phyloP scores from a whole-genome alignment of 2,329 filamentous ascomycete species.

The Scortechinia acanthostroma region DNA sequence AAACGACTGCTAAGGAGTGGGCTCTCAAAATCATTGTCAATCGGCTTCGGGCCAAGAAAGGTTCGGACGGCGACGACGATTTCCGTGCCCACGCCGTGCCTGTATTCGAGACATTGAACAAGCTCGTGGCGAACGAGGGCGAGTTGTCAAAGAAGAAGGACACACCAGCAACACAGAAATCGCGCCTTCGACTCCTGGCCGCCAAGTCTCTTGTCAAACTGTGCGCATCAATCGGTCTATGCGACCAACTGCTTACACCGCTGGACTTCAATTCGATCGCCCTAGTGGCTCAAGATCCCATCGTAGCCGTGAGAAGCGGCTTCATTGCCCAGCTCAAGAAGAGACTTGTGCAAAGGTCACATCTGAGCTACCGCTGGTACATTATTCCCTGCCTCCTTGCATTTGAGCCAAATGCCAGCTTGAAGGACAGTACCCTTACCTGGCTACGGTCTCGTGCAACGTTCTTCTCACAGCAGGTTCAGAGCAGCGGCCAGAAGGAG shows the following conservation, averaged over 20 bases:
- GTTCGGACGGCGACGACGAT: slow-evolving; percentile 18
- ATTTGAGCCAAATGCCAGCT: slow-evolving; percentile 44
- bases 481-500: slow-evolving; percentile 17
- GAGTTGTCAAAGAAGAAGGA: slow-evolving; percentile 43
- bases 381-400: slow-evolving; percentile 53
- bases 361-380: slow-evolving; percentile 51
- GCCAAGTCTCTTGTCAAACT: slow-evolving; percentile 50
- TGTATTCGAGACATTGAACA: slow-evolving; percentile 49
- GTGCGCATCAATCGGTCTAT: slow-evolving; percentile 37
- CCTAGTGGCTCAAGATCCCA: slow-evolving; percentile 46
- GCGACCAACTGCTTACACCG: slow-evolving; percentile 40
- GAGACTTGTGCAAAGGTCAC: slow-evolving; percentile 11
- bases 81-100: slow-evolving; percentile 37
- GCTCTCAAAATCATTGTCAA: slow-evolving; percentile 59
- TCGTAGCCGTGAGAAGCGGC: slow-evolving; percentile 39
- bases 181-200: slow-evolving; percentile 47
- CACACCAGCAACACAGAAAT: slow-evolving; percentile 45
- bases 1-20: slow-evolving; percentile 51
- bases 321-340: slow-evolving; percentile 55
- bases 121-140: slow-evolving; percentile 43
- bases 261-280: slow-evolving; percentile 48
- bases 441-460: slow-evolving; percentile 53
- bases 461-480: slow-evolving; percentile 19
- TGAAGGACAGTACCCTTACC: slow-evolving; percentile 44
- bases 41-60: slow-evolving; percentile 39